Conservation (phyloP, 345 rosid genomes). For the Acer yangbiense region DNA sequence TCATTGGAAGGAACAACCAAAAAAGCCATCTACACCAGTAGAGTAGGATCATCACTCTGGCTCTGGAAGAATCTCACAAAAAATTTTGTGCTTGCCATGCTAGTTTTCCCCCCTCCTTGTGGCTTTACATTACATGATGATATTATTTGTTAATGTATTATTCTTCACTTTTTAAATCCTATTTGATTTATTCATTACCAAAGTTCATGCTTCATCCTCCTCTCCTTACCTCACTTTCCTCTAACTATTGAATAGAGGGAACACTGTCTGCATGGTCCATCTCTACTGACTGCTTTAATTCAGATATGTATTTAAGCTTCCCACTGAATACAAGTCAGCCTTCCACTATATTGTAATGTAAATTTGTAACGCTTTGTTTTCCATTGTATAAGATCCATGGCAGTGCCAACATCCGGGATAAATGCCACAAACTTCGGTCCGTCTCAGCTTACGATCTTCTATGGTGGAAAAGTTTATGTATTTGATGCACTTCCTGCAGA, state of each 20-base stretch:
- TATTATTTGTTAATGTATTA: no score
- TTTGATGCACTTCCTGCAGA: constrained; percentile 69
- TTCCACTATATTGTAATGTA: neutral
- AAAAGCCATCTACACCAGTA: neutral
- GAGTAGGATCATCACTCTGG: neutral
- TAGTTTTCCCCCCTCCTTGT: neutral
- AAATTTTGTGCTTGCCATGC: constrained; percentile 5
- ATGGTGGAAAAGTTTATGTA: constrained; percentile 69
- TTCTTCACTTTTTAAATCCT: no score
- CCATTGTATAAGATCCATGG: constrained; percentile 35
- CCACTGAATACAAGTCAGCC: neutral
- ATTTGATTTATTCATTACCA: no score
- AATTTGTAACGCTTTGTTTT: neutral
- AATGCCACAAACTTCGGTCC: constrained; percentile 36
- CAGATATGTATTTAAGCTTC: neutral
- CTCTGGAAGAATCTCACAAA: neutral
- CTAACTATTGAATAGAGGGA: neutral
- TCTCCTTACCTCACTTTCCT: neutral
- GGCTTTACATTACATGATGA: no score
- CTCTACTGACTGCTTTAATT: neutral
- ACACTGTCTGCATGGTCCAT: no score
- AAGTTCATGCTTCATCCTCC: no score
- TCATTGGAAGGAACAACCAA: neutral
- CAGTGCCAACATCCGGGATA: constrained; percentile 34
- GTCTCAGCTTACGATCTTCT: constrained; percentile 80